phyloP scores from a whole-genome alignment of 164 flowering plant genomes.

The Saururus chinensis region DNA sequence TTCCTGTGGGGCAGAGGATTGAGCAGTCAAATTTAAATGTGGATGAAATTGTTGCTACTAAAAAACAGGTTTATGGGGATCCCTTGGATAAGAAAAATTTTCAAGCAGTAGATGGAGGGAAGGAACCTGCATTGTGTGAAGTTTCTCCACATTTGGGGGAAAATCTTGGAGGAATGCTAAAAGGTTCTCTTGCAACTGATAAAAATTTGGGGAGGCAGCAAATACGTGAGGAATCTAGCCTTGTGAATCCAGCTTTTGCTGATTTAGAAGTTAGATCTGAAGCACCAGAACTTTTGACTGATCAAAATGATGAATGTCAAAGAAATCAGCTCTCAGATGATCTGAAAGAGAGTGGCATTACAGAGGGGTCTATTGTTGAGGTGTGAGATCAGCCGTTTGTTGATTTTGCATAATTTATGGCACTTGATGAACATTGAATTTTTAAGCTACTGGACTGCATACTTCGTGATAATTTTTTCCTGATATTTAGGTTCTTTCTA shows the following conservation, averaged over 20 bases:
- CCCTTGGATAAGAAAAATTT: constrained; percentile 12
- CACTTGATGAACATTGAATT: too few relatives aligned
- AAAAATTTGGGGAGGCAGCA: constrained; percentile 23
- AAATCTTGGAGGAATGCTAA: constrained; percentile 10
- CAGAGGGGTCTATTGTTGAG: constrained; percentile 81
- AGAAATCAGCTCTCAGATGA: constrained; percentile 8
- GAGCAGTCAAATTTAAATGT: background rate
- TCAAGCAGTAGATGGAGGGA: constrained; percentile 6
- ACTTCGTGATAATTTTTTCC: too few relatives aligned
- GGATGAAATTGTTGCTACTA: background rate
- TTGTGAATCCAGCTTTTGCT: constrained; percentile 26
- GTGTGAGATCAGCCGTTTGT: constrained; percentile 21
- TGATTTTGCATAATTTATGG: too few relatives aligned
- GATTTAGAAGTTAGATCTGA: constrained; percentile 30
- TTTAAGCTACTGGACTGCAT: too few relatives aligned
- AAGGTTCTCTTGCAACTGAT: constrained; percentile 23
- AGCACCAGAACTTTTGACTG: constrained; percentile 10
- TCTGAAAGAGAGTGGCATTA: constrained; percentile 24
- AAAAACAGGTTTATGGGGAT: background rate
- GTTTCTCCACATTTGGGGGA: constrained; percentile 9
- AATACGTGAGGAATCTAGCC: constrained; percentile 21
- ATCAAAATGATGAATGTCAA: constrained; percentile 13
- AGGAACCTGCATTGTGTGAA: constrained; percentile 14
- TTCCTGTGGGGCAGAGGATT: constrained; percentile 18
- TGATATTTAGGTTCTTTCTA: constrained; percentile 51